Percentiles rank a stretch among this genome's conserved stretches.
Evolutionary conservation across 768 basidiomycete genomes (phyloP).

Genomic region (Leccinellum albellum): DNA sequence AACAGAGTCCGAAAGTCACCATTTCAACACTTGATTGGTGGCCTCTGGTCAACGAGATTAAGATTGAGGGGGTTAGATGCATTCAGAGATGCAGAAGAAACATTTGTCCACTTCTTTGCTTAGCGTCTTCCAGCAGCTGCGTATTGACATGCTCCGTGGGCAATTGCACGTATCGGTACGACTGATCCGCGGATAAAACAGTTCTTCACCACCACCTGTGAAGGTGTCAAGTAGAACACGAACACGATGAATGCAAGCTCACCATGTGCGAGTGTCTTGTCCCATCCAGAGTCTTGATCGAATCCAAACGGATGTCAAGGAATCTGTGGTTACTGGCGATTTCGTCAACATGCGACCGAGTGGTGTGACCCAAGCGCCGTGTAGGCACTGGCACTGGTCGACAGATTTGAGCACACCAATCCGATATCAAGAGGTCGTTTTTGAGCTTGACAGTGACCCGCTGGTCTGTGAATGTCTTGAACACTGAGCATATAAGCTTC

Average conservation of each 20-base stretch:
- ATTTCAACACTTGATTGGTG: constrained; percentile 38
- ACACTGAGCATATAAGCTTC: constrained; percentile 91
- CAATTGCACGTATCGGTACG: constrained; percentile 94
- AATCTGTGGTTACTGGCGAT: constrained; percentile 48
- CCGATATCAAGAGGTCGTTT: constrained; percentile 97
- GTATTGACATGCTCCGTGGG: constrained; percentile 93
- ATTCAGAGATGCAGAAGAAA: background rate
- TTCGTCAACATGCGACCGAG: constrained; percentile 3
- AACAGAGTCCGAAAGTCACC: too few species aligned
- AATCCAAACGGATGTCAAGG: constrained; percentile 93
- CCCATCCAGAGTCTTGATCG: constrained; percentile 89
- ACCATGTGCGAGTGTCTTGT: constrained; percentile 98
- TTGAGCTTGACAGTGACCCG: constrained; percentile 96
- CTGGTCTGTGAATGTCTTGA: constrained; percentile 98
- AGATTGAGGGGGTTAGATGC: constrained; percentile 1
- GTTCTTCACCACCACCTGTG: constrained; percentile 96
- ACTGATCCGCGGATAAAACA: constrained; percentile 99
- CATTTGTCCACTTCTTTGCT: constrained; percentile 71
- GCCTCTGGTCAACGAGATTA: constrained; percentile 32
- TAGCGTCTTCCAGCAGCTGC: constrained; percentile 93
- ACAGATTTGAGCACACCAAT: constrained; percentile 94
- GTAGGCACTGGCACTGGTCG: constrained; percentile 89
- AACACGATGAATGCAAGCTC: constrained; percentile 17
- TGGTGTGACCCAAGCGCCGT: background rate
- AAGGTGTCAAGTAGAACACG: background rate